These are phyloP conservation scores for Oxyria digyna DNA, from an alignment of 148 eudicot species.

Conservation along the genomic window DNA sequence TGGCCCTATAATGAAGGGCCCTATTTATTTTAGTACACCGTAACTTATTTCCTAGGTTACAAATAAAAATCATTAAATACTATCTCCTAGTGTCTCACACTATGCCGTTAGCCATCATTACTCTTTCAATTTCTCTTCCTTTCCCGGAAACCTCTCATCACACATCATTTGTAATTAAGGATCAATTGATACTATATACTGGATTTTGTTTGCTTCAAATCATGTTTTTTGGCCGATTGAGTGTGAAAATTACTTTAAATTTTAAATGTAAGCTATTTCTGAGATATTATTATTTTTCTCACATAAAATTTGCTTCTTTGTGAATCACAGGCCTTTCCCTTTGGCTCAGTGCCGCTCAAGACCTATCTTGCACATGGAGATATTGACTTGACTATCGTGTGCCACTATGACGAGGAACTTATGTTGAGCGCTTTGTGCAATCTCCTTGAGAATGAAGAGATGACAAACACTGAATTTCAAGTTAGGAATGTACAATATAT, in stretches of 20 bases:
- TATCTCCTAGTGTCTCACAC: no score
- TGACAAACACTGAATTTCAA: slow-evolving; percentile 15
- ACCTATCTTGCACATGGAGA: slow-evolving; percentile 51
- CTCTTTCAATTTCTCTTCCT: neutral
- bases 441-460: slow-evolving; percentile 22
- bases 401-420: slow-evolving; percentile 16
- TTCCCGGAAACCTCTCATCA: neutral
- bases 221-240: neutral
- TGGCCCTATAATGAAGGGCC: no score
- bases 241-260: no score
- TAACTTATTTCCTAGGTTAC: no score
- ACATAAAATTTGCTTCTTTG: neutral
- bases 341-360: slow-evolving; percentile 50
- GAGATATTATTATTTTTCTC: neutral
- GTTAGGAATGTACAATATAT: slow-evolving; percentile 29
- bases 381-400: slow-evolving; percentile 32
- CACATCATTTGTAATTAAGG: neutral
- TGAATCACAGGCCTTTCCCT: slow-evolving; percentile 26
- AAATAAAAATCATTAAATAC: no score
- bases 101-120: no score
- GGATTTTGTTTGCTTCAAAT: neutral
- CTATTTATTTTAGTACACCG: no score
- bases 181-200: neutral
- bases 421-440: slow-evolving; percentile 18
- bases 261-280: neutral